Percentiles rank a stretch among this genome's conserved stretches.
Conservation (phyloP, 202 grass and related monocot genomes). For the Brachypodium distachyon region DNA sequence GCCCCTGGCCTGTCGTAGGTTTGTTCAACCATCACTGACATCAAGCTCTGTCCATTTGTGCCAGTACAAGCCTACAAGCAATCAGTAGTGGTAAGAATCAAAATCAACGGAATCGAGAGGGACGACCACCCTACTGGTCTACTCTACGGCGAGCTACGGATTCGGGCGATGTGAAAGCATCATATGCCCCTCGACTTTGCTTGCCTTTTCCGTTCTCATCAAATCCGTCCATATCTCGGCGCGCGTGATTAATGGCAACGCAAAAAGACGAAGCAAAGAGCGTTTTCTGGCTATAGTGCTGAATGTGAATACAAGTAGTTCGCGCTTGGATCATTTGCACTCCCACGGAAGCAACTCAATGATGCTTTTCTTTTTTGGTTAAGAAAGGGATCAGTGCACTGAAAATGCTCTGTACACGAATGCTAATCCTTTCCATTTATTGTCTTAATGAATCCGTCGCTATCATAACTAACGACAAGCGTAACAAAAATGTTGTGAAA, state of each 20-base stretch:
- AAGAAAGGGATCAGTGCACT: neutral
- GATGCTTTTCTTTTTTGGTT: neutral
- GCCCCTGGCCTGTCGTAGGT: neutral
- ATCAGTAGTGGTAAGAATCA: too few relatives aligned
- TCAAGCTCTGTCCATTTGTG: neutral
- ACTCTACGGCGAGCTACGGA: neutral
- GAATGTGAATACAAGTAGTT: neutral
- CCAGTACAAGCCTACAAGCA: too few relatives aligned
- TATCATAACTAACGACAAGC: neutral
- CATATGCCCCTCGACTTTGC: constrained; percentile 11
- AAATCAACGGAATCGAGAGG: neutral
- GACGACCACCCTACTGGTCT: neutral
- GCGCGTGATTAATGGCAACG: neutral
- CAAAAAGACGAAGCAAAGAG: neutral
- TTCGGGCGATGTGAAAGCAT: constrained; percentile 30
- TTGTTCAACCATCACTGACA: neutral
- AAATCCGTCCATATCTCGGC: constrained; percentile 31
- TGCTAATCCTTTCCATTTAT: too few relatives aligned
- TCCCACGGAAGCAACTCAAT: neutral
- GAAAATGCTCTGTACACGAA: neutral
- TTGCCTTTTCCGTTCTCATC: neutral
- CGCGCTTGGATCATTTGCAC: too few relatives aligned
- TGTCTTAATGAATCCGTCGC: neutral
- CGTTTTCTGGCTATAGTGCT: neutral
- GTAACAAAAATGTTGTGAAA: neutral